Percentiles rank a stretch among this genome's conserved stretches.
These are phyloP conservation scores for Annulohypoxylon truncatum DNA, from an alignment of 2,329 filamentous ascomycete genomes.

Conservation along the genomic window DNA sequence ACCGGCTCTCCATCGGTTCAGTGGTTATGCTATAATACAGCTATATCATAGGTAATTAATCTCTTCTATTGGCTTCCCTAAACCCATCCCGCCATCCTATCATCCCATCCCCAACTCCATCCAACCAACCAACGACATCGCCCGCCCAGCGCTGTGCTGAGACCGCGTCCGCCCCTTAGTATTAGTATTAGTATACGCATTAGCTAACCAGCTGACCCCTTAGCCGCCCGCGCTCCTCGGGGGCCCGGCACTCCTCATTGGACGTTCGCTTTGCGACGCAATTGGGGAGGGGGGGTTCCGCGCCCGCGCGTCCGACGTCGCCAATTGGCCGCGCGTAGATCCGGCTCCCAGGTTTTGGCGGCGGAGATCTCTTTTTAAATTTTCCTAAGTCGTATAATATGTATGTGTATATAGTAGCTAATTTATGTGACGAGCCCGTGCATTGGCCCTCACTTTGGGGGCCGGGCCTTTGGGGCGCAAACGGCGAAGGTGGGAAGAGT, in stretches of 20 bases:
- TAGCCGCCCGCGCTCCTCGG: constrained; percentile 33
- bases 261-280: background rate
- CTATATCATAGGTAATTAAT: constrained; percentile 13
- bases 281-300: background rate
- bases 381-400: no score
- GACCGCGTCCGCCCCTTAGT: background rate
- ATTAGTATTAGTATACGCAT: background rate
- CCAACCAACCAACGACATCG: constrained; percentile 25
- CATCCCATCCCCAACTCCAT: constrained; percentile 12
- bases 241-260: constrained; percentile 18
- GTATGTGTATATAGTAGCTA: no score
- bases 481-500: background rate
- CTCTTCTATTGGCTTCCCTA: constrained; percentile 14
- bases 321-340: constrained; percentile 20
- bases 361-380: constrained; percentile 25
- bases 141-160: background rate
- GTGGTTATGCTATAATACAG: background rate
- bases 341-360: constrained; percentile 24
- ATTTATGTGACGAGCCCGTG: constrained; percentile 30
- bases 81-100: background rate
- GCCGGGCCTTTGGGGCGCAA: background rate
- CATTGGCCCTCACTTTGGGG: constrained; percentile 13
- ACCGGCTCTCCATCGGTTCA: constrained; percentile 3
- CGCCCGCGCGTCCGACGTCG: background rate
- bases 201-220: background rate